phyloP scores from a whole-genome alignment of 108 stramenopile species.

The Nitzschia sp. region DNA sequence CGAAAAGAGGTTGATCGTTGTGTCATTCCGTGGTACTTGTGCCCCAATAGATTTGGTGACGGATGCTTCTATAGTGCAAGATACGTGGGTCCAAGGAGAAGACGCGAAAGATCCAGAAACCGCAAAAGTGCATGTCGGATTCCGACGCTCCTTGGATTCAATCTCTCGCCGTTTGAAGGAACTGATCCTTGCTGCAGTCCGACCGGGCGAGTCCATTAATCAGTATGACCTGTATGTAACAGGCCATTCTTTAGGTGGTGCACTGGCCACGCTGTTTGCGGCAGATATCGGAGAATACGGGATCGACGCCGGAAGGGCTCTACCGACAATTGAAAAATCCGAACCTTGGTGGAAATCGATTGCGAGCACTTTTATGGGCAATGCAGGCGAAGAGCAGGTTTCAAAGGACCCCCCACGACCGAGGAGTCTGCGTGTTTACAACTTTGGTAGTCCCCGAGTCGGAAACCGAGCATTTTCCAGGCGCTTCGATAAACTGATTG shows the following conservation, averaged over 20 bases:
- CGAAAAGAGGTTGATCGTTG: conserved; percentile 62
- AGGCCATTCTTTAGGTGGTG: conserved; percentile 83
- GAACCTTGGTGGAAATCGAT: conserved; percentile 85
- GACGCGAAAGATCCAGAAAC: conserved; percentile 50
- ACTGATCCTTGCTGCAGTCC: conserved; percentile 62
- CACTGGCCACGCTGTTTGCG: conserved; percentile 76
- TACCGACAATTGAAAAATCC: conserved; percentile 62
- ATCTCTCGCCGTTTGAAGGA: conserved; percentile 83
- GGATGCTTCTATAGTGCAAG: conserved; percentile 76
- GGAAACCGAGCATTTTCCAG: conserved; percentile 72
- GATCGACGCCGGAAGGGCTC: conserved; percentile 72
- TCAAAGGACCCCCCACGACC: conserved; percentile 62
- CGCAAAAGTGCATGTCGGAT: conserved; percentile 78
- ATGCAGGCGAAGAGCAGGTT: conserved; percentile 17
- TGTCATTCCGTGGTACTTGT: conserved; percentile 85
- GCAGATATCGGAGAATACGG: conserved; percentile 82
- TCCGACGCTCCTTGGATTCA: conserved; percentile 72
- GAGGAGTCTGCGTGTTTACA: conserved; percentile 72
- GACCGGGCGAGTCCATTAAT: conserved; percentile 56
- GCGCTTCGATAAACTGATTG: conserved; percentile 60
- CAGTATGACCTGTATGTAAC: conserved; percentile 82
- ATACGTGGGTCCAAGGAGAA: conserved; percentile 81
- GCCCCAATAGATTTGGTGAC: conserved; percentile 77
- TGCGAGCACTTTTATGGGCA: conserved; percentile 56
- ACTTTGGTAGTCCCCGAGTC: conserved; percentile 84